Evolutionary conservation across 805 yeast species (phyloP), one percentile per base, ranked within the genome.

Genomic region (Crinitomyces ghanaensis): DNA sequence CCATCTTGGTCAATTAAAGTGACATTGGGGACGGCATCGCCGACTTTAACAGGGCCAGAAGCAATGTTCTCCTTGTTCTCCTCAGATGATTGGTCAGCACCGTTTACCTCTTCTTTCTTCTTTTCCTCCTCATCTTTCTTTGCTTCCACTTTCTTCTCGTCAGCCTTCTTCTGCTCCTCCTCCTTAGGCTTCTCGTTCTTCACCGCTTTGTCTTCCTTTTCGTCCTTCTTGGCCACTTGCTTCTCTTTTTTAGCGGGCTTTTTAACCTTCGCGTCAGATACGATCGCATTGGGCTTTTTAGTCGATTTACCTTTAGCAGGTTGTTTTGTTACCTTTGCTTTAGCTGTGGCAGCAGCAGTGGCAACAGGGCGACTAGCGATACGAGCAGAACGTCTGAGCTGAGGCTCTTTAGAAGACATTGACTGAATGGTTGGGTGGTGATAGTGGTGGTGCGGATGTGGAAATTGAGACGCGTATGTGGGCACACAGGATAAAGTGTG

Each of bases 1-100:
- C 70, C 84, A 42, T 78, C 77, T 55, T 88, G 88, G 49, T 82
- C 74, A 34, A 61, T 43, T 26, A 85, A 60, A 1, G 65, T 63
- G 28, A 84, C 30, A 37, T 72, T 76, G 9, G 93, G 93, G 28
- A 81, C 65, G 6, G 54, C 56, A 47, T 74, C 85, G 18, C 86
- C 91, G 12, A 72, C 60, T 35, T 69, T 53, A 23, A 31, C 34
- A 17, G 21, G 33, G 7, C 22, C 26, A 19, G 31, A 40, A 5
- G 34, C 28, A n/a, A n/a, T n/a, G n/a, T n/a, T n/a, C n/a, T n/a
- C n/a, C n/a, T n/a, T n/a, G n/a, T n/a, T n/a, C n/a, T n/a, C n/a
- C n/a, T n/a, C n/a, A n/a, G 36, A 30, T 14, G n/a, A n/a, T n/a
- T n/a, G n/a, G n/a, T 9, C 24, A n/a, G 24, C 24, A 21, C 24